Evolutionary conservation across 2,329 filamentous ascomycete species (phyloP).

Genomic region (Anisogramma anomala): DNA sequence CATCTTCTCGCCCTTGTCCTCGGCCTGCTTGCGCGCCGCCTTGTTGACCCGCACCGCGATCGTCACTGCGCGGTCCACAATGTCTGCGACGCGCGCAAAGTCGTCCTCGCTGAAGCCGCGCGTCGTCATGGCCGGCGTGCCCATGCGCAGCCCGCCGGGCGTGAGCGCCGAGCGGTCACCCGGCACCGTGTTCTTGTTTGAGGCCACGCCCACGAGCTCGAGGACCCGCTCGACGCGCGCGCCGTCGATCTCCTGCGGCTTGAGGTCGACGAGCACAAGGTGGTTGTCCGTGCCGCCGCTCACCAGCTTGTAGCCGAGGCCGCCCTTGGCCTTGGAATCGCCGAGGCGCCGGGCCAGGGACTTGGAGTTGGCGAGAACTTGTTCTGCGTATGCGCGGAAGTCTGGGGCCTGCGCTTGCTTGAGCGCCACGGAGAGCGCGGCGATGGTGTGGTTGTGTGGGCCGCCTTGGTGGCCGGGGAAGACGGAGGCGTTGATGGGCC

Average conservation of each 20-base stretch:
- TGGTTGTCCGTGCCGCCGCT: constrained; percentile 96
- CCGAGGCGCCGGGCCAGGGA: constrained; percentile 62
- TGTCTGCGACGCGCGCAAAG: constrained; percentile 75
- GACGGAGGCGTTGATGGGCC: constrained; percentile 88
- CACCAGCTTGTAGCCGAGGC: constrained; percentile 78
- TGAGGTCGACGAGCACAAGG: constrained; percentile 84
- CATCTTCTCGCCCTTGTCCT: constrained; percentile 55
- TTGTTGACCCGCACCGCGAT: constrained; percentile 69
- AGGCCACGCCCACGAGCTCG: constrained; percentile 88
- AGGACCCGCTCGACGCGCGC: constrained; percentile 81
- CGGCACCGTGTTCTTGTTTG: constrained; percentile 98
- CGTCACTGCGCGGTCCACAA: constrained; percentile 71
- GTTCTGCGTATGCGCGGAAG: constrained; percentile 85
- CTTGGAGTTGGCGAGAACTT: constrained; percentile 84
- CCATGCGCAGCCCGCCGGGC: constrained; percentile 85
- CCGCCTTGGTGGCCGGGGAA: constrained; percentile 98
- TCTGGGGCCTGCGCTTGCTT: constrained; percentile 85
- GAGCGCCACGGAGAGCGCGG: constrained; percentile 82
- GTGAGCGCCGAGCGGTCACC: constrained; percentile 89
- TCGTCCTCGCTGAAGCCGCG: constrained; percentile 83
- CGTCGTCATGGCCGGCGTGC: constrained; percentile 95
- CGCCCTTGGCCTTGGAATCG: constrained; percentile 59
- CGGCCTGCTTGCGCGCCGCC: constrained; percentile 55
- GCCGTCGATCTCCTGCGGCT: constrained; percentile 78
- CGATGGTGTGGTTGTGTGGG: constrained; percentile 98